These are phyloP conservation scores for Phytophthora constricta DNA, from an alignment of 352 stramenopile genomes.

Conservation along the genomic window DNA sequence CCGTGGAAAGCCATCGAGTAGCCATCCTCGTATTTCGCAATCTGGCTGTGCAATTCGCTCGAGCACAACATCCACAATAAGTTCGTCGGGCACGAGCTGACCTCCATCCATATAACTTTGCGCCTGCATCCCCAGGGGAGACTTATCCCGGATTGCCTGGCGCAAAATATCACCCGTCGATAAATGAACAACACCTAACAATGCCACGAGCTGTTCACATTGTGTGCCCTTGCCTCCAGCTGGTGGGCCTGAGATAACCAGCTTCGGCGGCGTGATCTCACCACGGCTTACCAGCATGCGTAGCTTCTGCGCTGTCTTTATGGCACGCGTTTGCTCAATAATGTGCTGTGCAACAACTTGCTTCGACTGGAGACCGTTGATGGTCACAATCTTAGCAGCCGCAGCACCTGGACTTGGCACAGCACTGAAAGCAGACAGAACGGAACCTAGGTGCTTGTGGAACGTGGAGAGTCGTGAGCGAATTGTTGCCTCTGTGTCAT, in stretches of 20 bases:
- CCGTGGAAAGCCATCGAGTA: slow-evolving; percentile 95
- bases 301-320: slow-evolving; percentile 55
- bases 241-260: slow-evolving; percentile 92
- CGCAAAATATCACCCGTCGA: slow-evolving; percentile 94
- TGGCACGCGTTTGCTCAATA: slow-evolving; percentile 38
- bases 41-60: slow-evolving; percentile 86
- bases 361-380: slow-evolving; percentile 58
- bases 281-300: slow-evolving; percentile 40
- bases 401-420: slow-evolving; percentile 3
- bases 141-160: slow-evolving; percentile 78
- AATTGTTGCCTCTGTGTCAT: slow-evolving; percentile 94
- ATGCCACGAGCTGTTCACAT: slow-evolving; percentile 90
- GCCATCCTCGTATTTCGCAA: slow-evolving; percentile 87
- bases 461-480: slow-evolving; percentile 89
- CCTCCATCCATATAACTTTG: slow-evolving; percentile 92
- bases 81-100: slow-evolving; percentile 91
- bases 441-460: slow-evolving; percentile 73
- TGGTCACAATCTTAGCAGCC: slow-evolving; percentile 41
- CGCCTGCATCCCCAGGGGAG: slow-evolving; percentile 71
- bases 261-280: slow-evolving; percentile 72
- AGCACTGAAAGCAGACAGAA: slow-evolving; percentile 48
- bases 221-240: slow-evolving; percentile 95
- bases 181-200: slow-evolving; percentile 92
- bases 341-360: slow-evolving; percentile 45
- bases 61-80: slow-evolving; percentile 91